These are phyloP conservation scores for Penicillium daleae DNA, from an alignment of 495 filamentous ascomycete genomes.

Conservation along the genomic window DNA sequence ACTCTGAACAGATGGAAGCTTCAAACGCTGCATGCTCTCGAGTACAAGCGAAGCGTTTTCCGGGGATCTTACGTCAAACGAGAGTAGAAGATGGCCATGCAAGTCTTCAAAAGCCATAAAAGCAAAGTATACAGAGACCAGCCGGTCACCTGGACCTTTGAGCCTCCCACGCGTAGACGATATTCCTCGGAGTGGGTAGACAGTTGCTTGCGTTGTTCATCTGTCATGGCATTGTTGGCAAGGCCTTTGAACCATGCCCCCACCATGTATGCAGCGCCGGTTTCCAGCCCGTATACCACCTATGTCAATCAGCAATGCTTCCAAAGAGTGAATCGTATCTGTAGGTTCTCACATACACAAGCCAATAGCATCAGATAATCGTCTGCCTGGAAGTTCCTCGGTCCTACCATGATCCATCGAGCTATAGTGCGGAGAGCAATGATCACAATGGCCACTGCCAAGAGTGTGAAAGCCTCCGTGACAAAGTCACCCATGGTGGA, in stretches of 20 bases:
- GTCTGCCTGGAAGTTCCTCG: slow-evolving; percentile 54
- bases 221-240: slow-evolving; percentile 61
- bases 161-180: slow-evolving; percentile 54
- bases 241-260: slow-evolving; percentile 51
- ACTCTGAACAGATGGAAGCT: background rate
- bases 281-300: slow-evolving; percentile 46
- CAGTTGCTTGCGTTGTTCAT: slow-evolving; percentile 46
- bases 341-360: slow-evolving; percentile 42
- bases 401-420: slow-evolving; percentile 55
- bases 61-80: slow-evolving; percentile 56
- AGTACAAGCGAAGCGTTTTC: background rate
- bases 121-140: slow-evolving; percentile 62
- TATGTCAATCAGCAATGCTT: slow-evolving; percentile 18
- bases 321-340: background rate
- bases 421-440: slow-evolving; percentile 54
- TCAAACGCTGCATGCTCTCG: background rate
- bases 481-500: slow-evolving; percentile 39
- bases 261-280: slow-evolving; percentile 51
- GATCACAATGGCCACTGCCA: slow-evolving; percentile 52
- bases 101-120: slow-evolving; percentile 62
- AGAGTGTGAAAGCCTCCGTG: slow-evolving; percentile 57
- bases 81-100: slow-evolving; percentile 63
- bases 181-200: slow-evolving; percentile 51
- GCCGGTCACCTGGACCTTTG: slow-evolving; percentile 59
- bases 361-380: slow-evolving; percentile 65